phyloP scores from a whole-genome alignment of 1,139 yeast species.

The Scheffersomyces illinoinensis region DNA sequence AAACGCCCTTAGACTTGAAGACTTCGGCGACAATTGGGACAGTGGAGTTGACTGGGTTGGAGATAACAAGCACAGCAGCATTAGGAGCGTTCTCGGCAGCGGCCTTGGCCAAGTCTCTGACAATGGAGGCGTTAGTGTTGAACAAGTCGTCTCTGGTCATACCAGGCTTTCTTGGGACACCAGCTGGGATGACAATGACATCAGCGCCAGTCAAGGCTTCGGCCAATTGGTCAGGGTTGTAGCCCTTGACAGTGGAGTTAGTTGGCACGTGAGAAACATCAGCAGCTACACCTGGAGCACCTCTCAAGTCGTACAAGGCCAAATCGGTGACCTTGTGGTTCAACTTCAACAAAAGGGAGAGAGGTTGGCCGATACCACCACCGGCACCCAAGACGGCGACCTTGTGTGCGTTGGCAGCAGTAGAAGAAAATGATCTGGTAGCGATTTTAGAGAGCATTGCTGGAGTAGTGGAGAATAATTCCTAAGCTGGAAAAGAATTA shows the following conservation, averaged over 20 bases:
- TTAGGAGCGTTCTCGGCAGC: constrained; percentile 73
- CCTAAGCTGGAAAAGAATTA: constrained; percentile 1
- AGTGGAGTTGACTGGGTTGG: constrained; percentile 95
- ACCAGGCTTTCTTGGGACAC: constrained; percentile 97
- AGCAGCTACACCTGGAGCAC: constrained; percentile 90
- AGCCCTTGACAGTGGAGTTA: constrained; percentile 67
- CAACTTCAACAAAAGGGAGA: constrained; percentile 79
- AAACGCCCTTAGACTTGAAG: constrained; percentile 69
- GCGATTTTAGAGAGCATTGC: constrained; percentile 51
- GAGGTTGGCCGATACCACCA: constrained; percentile 94
- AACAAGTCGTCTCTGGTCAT: constrained; percentile 97
- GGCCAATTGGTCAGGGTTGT: constrained; percentile 61
- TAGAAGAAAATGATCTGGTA: constrained; percentile 68
- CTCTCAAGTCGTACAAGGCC: constrained; percentile 84
- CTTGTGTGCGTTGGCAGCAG: constrained; percentile 67
- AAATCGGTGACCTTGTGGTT: constrained; percentile 61
- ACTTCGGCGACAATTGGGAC: constrained; percentile 92
- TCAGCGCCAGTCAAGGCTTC: constrained; percentile 71
- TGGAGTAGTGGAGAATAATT: constrained; percentile 1
- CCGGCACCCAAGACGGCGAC: constrained; percentile 79
- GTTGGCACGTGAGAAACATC: constrained; percentile 91
- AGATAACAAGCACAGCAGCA: constrained; percentile 76
- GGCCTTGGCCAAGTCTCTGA: constrained; percentile 77
- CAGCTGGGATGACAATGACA: constrained; percentile 89
- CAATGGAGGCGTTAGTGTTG: constrained; percentile 90